Conservation (phyloP, 2,329 filamentous ascomycete species). For the Colletotrichum eleusines region DNA sequence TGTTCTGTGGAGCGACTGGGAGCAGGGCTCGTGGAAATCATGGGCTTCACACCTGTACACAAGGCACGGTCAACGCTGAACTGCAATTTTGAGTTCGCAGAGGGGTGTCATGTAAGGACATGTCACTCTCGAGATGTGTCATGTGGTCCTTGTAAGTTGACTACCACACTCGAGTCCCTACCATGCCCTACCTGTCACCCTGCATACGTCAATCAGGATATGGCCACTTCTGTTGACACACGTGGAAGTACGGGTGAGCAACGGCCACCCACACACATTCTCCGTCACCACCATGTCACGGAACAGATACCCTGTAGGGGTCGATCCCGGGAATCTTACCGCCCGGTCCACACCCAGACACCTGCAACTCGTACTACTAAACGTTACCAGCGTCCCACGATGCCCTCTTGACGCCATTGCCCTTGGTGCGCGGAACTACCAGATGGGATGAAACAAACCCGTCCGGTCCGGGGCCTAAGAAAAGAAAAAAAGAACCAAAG, state of each 20-base stretch:
- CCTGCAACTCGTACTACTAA: constrained; percentile 13
- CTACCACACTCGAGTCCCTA: background rate
- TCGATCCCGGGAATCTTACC: constrained; percentile 34
- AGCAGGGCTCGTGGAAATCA: constrained; percentile 27
- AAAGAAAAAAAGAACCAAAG: background rate
- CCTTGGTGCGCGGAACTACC: constrained; percentile 11
- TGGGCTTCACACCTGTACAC: constrained; percentile 15
- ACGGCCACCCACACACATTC: constrained; percentile 23
- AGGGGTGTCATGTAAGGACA: constrained; percentile 34
- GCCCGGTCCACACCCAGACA: constrained; percentile 34
- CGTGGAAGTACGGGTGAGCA: constrained; percentile 38
- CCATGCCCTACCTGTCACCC: constrained; percentile 19
- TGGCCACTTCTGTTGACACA: constrained; percentile 26
- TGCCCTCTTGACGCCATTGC: constrained; percentile 9
- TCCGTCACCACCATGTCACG: constrained; percentile 15
- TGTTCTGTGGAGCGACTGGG: constrained; percentile 21
- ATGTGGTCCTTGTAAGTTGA: constrained; percentile 14
- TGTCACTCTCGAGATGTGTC: constrained; percentile 34
- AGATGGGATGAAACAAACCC: constrained; percentile 37
- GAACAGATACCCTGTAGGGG: constrained; percentile 21
- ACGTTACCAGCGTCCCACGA: constrained; percentile 20
- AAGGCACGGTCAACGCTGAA: constrained; percentile 32
- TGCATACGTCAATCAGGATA: constrained; percentile 38
- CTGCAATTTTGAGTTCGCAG: constrained; percentile 37
- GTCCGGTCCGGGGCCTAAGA: constrained; percentile 8